phyloP scores from a whole-genome alignment of 306 rosid genomes.

The Cajanus cajan region DNA sequence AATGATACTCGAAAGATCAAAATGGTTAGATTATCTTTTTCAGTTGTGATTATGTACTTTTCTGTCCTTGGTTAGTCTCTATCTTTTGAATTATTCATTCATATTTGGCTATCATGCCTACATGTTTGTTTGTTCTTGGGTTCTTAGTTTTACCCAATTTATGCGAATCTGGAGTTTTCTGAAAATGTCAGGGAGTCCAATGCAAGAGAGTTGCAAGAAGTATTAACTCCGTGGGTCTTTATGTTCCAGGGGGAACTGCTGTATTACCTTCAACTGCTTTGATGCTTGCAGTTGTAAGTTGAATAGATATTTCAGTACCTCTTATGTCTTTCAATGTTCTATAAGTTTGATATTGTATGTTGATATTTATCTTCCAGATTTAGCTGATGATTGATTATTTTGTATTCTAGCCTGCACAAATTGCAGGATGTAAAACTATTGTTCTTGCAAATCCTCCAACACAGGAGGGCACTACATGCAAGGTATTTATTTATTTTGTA shows the following conservation, averaged over 20 bases:
- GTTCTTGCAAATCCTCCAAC: conserved; percentile 95
- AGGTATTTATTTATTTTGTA: conserved; percentile 52
- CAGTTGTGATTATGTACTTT: neutral
- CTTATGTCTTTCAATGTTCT: neutral
- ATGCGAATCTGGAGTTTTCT: conserved; percentile 32
- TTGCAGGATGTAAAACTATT: conserved; percentile 90
- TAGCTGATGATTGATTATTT: conserved; percentile 30
- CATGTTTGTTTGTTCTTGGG: neutral
- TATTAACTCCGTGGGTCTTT: conserved; percentile 94
- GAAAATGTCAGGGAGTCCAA: conserved; percentile 75
- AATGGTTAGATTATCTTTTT: neutral
- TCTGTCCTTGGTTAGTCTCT: neutral
- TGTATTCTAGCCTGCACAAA: conserved; percentile 81
- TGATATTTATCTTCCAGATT: conserved; percentile 12
- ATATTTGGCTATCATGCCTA: neutral
- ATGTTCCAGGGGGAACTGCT: conserved; percentile 99
- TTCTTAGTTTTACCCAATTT: conserved; percentile 7
- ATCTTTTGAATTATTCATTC: neutral
- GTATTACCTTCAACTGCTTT: conserved; percentile 96
- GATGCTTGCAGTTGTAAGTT: conserved; percentile 96
- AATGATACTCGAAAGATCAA: conserved; percentile 14
- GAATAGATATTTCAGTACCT: conserved; percentile 15
- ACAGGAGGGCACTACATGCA: conserved; percentile 82
- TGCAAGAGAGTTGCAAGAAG: conserved; percentile 97
- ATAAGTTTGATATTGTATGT: neutral